These are phyloP conservation scores for Yarrowia phangngaensis DNA, from an alignment of 805 yeast genomes.

Conservation along the genomic window DNA sequence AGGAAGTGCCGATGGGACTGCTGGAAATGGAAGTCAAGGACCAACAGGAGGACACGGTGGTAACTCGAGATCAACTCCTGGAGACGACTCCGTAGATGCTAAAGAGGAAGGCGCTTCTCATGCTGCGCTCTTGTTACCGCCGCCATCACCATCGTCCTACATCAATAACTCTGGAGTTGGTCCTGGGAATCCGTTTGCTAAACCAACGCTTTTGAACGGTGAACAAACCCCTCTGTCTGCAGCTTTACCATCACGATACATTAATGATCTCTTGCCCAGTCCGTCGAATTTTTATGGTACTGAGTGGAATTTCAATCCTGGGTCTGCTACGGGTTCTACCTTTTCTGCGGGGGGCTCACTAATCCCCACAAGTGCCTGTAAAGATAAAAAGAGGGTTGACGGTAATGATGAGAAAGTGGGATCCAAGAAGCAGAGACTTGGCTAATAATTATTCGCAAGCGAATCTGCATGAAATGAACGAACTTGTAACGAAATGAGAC, in stretches of 20 bases:
- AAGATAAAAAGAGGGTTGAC: slow-evolving; percentile 16
- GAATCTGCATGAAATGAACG: neutral
- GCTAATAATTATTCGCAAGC: neutral
- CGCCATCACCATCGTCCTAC: slow-evolving; percentile 40
- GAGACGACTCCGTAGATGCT: slow-evolving; percentile 16
- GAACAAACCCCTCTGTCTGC: slow-evolving; percentile 70
- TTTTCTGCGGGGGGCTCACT: slow-evolving; percentile 22
- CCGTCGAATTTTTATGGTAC: slow-evolving; percentile 71
- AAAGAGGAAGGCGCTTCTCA: slow-evolving; percentile 5
- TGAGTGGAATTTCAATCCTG: slow-evolving; percentile 48
- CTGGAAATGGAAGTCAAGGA: slow-evolving; percentile 26
- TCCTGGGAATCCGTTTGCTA: slow-evolving; percentile 40
- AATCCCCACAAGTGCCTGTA: slow-evolving; percentile 20
- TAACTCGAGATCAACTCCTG: slow-evolving; percentile 7
- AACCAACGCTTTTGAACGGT: slow-evolving; percentile 40
- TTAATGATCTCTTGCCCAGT: slow-evolving; percentile 71
- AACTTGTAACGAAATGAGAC: no score
- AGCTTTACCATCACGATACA: slow-evolving; percentile 65
- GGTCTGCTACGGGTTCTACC: slow-evolving; percentile 32
- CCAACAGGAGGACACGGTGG: slow-evolving; percentile 23
- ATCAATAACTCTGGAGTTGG: slow-evolving; percentile 34
- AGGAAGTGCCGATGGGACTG: slow-evolving; percentile 17
- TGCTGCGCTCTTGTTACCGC: slow-evolving; percentile 37
- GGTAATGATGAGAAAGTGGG: slow-evolving; percentile 1
- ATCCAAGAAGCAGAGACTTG: slow-evolving; percentile 9